Evolutionary conservation across 2,329 filamentous ascomycete species (phyloP), one percentile per base, ranked within the genome.

Genomic region (Talaromyces islandicus): DNA sequence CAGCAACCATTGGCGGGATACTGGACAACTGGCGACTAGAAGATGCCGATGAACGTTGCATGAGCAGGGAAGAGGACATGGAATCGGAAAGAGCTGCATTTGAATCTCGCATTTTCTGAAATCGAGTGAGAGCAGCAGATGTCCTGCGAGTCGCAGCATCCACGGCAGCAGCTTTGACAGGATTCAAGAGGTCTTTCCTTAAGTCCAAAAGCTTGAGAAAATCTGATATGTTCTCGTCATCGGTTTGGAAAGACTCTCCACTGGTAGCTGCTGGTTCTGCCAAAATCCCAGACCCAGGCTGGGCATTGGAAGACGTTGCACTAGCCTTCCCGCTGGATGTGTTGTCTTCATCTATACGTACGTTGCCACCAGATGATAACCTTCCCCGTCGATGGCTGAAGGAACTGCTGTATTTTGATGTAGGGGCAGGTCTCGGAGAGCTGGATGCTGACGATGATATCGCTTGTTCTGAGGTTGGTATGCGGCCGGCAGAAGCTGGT

Each of bases 221-320:
- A 57, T 95, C 92, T 0, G 90, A 91, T 46, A 99, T 96, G 64
- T 94, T 92, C 67, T 96, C 91, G 68, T 96, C 92, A 66, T 97
- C 93, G 0, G 88, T 90, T 80, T 70, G 90, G 80, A 81, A 87
- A 80, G 71, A 88, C 30, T 85, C 87, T 2, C 80, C 83, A 70
- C 82, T 85, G 54, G 81, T 86, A 10, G 85, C 88, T 27, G 83
- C 82, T 64, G 89, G 76, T 63, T 85, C 91, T 30, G 90, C 85
- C 56, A 96, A 81, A 29, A 94, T 79, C 2, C 89, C 91, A 1
- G 92, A 96, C 7, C 89, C 90, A 48, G 90, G 91, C 65, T 85
- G 83, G 35, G 75, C 77, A 56, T 69, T 71, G n/a, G 80, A 82
- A 30, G 80, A 82, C 14, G 78, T 73, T 41, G 79, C 75, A 65